These are phyloP conservation scores for Nemophila menziesii DNA, from an alignment of 257 asterid genomes.

Conservation along the genomic window DNA sequence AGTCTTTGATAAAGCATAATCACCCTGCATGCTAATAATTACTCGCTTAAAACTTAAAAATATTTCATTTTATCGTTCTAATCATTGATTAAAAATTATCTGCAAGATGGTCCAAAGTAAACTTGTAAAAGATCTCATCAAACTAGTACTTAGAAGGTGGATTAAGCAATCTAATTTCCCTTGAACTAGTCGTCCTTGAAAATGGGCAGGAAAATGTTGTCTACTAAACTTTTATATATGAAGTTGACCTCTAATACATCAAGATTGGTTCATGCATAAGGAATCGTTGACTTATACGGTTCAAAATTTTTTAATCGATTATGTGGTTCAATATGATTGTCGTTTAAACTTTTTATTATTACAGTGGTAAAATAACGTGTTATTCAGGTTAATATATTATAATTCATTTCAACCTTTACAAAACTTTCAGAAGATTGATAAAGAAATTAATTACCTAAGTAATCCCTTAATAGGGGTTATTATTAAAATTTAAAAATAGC, in stretches of 20 bases:
- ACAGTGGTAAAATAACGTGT: too few relatives aligned
- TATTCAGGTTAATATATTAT: too few relatives aligned
- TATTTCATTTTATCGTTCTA: conserved; percentile 1
- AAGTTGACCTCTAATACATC: conserved; percentile 2
- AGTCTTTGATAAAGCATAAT: too few relatives aligned
- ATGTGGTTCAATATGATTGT: not conserved
- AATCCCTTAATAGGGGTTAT: too few relatives aligned
- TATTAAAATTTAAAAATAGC: too few relatives aligned
- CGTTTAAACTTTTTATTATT: too few relatives aligned
- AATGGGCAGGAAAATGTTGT: not conserved
- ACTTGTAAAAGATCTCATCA: conserved; percentile 2
- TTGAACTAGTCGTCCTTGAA: conserved; percentile 16
- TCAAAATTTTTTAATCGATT: too few relatives aligned
- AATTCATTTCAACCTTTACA: too few relatives aligned
- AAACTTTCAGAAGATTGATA: too few relatives aligned
- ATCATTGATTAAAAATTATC: not conserved
- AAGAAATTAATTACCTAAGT: too few relatives aligned
- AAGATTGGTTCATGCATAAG: not conserved
- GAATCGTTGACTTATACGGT: not conserved
- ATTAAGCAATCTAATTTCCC: conserved; percentile 14
- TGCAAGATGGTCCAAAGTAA: conserved; percentile 4
- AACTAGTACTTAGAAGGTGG: conserved; percentile 8
- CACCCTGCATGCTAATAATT: not conserved
- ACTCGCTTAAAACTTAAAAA: conserved; percentile 23
- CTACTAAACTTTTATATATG: not conserved